Evolutionary conservation across 2,329 filamentous ascomycete genomes (phyloP), one percentile per base, ranked within the genome.

Genomic region (Myotisia sp.): DNA sequence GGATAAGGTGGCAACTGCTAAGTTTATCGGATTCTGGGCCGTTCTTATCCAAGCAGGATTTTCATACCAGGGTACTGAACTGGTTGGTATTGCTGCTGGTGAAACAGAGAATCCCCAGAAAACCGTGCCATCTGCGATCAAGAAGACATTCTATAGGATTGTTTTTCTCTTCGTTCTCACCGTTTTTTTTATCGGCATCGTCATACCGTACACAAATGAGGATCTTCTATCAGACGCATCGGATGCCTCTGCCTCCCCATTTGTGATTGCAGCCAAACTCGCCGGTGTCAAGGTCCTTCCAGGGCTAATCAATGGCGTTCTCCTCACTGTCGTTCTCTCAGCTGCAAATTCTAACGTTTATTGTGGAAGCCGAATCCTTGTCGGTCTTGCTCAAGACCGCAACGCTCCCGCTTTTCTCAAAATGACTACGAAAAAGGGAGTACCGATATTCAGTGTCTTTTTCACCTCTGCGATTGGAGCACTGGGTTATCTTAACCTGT

Each of bases 41-140:
- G 64, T 64, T 37, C 65, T 71, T 37, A 54, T 58, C 31, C 50
- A 58, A 32, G 56, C 59, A 3, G 54, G 50, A 4, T 62, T 60
- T 38, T 53, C 56, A 4, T 62, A 58, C 33, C 52, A 55, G 53
- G 80, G 80, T 26, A 73, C 78, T 2, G 81, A 86, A 57, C 67
- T 84, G 10, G 79, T 84, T 6, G 80, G 75, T 41, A 73, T 87
- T 30, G 78, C 76, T n/a, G 80, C 80, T 3, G 80, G 79, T 40
- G 81, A 87, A 59, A 78, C 77, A 5, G 68, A 70, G 30, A 74
- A 84, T 50, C 81, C 80, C 4, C 68, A 70, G 45, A 78, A 76
- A 56, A 76, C 71, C 10, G 76, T 87, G 33, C 81, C 81, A 1
- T 62, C 64, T 8, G 80, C 80, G 16, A 81, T 85, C 48, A 70